phyloP scores from a whole-genome alignment of 176 grass and related monocot genomes.

The Areca catechu region DNA sequence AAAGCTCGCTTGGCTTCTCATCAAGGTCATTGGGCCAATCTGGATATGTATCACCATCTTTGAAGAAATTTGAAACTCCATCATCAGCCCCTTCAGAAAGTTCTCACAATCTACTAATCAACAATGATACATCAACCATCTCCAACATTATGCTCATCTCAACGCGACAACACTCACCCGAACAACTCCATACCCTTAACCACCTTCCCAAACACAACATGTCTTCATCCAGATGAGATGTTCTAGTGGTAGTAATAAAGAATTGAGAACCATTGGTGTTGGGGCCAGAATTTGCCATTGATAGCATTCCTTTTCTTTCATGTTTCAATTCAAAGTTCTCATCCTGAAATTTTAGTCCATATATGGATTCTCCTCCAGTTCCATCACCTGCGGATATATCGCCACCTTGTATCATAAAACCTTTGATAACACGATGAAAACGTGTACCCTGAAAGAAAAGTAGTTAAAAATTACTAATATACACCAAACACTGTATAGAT shows the following conservation, averaged over 20 bases:
- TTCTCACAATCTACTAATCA: conserved; percentile 71
- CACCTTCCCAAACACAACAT: conserved; percentile 85
- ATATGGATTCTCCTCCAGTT: conserved; percentile 84
- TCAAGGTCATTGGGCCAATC: conserved; percentile 88
- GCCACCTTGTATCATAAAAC: conserved; percentile 95
- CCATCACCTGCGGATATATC: conserved; percentile 84
- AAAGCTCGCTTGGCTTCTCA: conserved; percentile 70
- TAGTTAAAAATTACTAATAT: no score
- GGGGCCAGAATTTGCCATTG: conserved; percentile 81
- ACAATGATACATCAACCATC: conserved; percentile 37
- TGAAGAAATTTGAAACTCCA: conserved; percentile 77
- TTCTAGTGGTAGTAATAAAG: conserved; percentile 85
- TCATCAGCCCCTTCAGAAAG: conserved; percentile 62
- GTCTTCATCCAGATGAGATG: conserved; percentile 77
- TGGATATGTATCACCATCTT: conserved; percentile 79
- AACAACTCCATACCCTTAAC: conserved; percentile 86
- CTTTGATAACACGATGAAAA: conserved; percentile 83
- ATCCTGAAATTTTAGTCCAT: conserved; percentile 79
- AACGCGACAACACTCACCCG: no score
- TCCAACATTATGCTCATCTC: conserved; percentile 69
- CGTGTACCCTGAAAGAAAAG: conserved; percentile 50
- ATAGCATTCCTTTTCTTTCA: conserved; percentile 89
- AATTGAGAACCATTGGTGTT: conserved; percentile 90
- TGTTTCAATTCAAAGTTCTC: conserved; percentile 88
- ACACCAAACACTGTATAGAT: background rate